A percentile compares a stretch with the other conserved stretches of the same genome.
Conservation (phyloP, 441 rosid genomes). For the Omphalea diandra region DNA sequence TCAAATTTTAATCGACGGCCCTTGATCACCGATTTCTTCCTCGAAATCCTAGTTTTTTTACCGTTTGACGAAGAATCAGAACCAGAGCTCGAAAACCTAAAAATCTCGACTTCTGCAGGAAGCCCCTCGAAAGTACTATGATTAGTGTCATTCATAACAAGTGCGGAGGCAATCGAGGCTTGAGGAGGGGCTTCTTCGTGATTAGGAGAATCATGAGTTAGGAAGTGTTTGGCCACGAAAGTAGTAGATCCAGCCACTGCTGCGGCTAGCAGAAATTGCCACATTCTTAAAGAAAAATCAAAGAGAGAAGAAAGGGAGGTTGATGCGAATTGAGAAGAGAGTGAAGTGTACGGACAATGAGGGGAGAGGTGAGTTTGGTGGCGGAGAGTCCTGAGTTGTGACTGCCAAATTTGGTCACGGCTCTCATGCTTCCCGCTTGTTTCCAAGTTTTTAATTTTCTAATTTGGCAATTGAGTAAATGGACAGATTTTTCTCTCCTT, state of each 20-base stretch:
- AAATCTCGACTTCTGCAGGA: conserved; percentile 44
- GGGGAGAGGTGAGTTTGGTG: conserved; percentile 17
- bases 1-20: conserved; percentile 26
- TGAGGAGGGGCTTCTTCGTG: background rate
- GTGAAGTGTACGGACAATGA: background rate
- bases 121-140: conserved; percentile 27
- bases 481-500: too few relatives aligned
- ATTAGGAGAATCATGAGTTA: conserved; percentile 16
- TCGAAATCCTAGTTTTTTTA: conserved; percentile 26
- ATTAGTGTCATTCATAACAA: too few relatives aligned
- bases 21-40: conserved; percentile 32
- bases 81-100: conserved; percentile 69
- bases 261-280: conserved; percentile 72
- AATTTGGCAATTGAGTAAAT: background rate
- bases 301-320: background rate
- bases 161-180: background rate
- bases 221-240: conserved; percentile 57
- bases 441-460: conserved; percentile 22
- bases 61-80: conserved; percentile 36
- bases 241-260: conserved; percentile 81
- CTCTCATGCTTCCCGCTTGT: conserved; percentile 67
- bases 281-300: conserved; percentile 36
- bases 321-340: background rate
- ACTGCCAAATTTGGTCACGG: conserved; percentile 4
- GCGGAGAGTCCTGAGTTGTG: conserved; percentile 8